These are phyloP conservation scores for Cercis canadensis DNA, from an alignment of 306 rosid species.

Conservation along the genomic window DNA sequence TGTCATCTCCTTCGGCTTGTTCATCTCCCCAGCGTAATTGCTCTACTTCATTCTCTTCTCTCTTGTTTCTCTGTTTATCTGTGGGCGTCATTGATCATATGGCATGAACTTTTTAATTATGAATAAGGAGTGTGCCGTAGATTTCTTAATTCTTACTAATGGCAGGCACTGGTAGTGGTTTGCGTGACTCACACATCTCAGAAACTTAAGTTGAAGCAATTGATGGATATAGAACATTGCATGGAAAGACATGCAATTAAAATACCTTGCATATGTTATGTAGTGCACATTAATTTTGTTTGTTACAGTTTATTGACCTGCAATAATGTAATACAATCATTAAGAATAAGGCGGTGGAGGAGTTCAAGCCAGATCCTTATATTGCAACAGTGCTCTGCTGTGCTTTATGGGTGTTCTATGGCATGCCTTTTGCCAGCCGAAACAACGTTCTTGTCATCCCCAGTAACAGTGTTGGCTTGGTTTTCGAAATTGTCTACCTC, in stretches of 20 bases:
- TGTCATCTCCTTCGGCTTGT: slow-evolving; percentile 53
- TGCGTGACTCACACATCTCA: too few species aligned
- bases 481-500: slow-evolving; percentile 41
- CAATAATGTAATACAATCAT: slow-evolving; percentile 3
- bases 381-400: slow-evolving; percentile 50
- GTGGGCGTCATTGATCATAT: neutral
- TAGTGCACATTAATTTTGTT: too few species aligned
- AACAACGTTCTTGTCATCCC: slow-evolving; percentile 51
- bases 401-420: slow-evolving; percentile 52
- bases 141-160: too few species aligned
- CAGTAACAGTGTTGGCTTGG: slow-evolving; percentile 48
- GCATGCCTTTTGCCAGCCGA: slow-evolving; percentile 57
- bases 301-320: too few species aligned
- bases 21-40: slow-evolving; percentile 53
- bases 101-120: too few species aligned
- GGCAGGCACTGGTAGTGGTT: too few species aligned
- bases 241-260: too few species aligned
- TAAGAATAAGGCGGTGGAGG: slow-evolving; percentile 50
- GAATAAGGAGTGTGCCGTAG: too few species aligned
- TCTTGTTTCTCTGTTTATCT: neutral
- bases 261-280: too few species aligned
- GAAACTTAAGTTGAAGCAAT: too few species aligned
- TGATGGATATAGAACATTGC: too few species aligned
- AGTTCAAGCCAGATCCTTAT: slow-evolving; percentile 46
- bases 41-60: neutral